These are phyloP conservation scores for Lepidium aucheri DNA, from an alignment of 345 rosid genomes.

Conservation along the genomic window DNA sequence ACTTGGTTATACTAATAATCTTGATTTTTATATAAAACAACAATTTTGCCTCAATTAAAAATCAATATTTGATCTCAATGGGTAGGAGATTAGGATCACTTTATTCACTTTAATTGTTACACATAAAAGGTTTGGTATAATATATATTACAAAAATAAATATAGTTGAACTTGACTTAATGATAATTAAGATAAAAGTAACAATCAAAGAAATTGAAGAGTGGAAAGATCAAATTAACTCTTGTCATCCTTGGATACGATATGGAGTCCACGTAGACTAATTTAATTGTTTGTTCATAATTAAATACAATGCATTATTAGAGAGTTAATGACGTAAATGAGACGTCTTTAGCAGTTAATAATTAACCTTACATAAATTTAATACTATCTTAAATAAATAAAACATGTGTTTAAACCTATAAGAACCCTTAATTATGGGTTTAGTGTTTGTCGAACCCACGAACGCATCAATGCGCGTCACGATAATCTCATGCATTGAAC, in stretches of 20 bases:
- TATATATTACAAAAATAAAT: not conserved
- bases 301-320: not conserved
- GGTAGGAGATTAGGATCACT: not conserved
- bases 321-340: conserved; percentile 11
- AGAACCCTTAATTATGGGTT: conserved; percentile 15
- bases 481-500: conserved; percentile 32
- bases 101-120: not conserved
- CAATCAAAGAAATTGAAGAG: not conserved
- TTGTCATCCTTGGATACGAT: conserved; percentile 8
- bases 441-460: conserved; percentile 26
- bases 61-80: not conserved
- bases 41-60: not conserved
- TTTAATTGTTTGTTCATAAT: not conserved
- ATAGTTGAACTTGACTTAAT: not conserved
- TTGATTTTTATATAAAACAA: not conserved
- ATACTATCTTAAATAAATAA: not conserved
- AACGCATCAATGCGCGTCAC: conserved; percentile 36
- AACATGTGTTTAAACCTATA: not conserved
- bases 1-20: not conserved
- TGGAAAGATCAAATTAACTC: too few relatives aligned
- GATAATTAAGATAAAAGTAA: not conserved
- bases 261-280: conserved; percentile 16
- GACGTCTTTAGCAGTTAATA: conserved; percentile 11
- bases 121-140: not conserved
- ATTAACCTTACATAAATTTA: not conserved